A percentile compares a stretch with the other conserved stretches of the same genome.
phyloP scores from a whole-genome alignment of 2,329 filamentous ascomycete species.

The Fusarium euwallaceae region DNA sequence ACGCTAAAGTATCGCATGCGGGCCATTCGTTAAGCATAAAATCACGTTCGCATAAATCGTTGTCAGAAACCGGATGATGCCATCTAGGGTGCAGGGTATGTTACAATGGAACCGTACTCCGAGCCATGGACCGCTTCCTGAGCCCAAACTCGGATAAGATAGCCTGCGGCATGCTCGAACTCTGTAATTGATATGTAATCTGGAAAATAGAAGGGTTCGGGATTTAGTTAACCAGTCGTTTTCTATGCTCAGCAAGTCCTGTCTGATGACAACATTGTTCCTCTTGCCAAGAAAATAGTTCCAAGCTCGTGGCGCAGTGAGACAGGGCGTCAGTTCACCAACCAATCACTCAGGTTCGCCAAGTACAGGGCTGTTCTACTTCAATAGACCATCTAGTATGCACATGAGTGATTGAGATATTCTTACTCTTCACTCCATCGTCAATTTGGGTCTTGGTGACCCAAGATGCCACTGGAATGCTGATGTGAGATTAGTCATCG shows the following conservation, averaged over 20 bases:
- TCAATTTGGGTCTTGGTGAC: background rate
- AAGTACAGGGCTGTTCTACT: background rate
- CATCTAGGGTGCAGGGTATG: background rate
- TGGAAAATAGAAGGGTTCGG: background rate
- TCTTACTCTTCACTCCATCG: background rate
- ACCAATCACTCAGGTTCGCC: background rate
- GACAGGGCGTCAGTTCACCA: background rate
- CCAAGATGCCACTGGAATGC: background rate
- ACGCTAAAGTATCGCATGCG: background rate
- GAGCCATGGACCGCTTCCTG: too few species aligned
- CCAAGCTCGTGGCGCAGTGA: background rate
- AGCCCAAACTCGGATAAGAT: background rate
- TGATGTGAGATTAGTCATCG: background rate
- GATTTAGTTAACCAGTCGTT: background rate
- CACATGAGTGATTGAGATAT: background rate
- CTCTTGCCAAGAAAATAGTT: background rate
- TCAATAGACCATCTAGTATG: background rate
- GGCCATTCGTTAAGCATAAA: background rate
- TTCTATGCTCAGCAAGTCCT: background rate
- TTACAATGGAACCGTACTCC: background rate
- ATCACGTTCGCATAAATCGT: background rate
- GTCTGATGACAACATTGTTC: background rate
- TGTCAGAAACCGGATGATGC: background rate
- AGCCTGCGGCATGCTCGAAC: background rate
- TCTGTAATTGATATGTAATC: background rate